A percentile compares a stretch with the other conserved stretches of the same genome.
These are phyloP conservation scores for Melampsora americana DNA, from an alignment of 1,284 basidiomycete genomes.

Conservation along the genomic window DNA sequence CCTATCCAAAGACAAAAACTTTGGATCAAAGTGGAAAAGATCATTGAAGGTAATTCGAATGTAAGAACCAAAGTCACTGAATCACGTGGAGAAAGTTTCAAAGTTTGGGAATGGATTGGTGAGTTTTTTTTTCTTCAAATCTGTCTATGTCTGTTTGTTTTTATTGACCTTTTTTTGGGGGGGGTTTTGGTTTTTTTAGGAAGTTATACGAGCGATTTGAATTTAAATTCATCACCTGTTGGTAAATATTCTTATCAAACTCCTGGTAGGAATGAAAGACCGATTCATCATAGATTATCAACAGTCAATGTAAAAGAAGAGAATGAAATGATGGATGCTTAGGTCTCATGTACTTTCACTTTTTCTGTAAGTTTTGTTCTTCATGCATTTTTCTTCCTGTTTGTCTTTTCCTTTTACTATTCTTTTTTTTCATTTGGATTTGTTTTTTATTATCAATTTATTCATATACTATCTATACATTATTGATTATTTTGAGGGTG, in stretches of 20 bases:
- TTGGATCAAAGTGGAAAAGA: constrained; percentile 79
- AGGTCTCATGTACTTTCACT: no score
- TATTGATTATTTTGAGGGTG: no score
- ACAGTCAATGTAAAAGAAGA: no score
- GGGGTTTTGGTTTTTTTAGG: constrained; percentile 54
- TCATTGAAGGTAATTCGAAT: constrained; percentile 92
- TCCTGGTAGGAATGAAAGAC: no score
- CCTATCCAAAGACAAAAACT: constrained; percentile 66
- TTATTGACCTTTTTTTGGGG: constrained; percentile 71
- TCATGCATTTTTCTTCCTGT: no score
- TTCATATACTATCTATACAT: no score
- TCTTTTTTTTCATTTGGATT: no score
- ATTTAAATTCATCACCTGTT: constrained; percentile 13
- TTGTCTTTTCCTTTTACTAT: no score
- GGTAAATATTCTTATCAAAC: neutral
- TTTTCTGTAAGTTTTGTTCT: no score
- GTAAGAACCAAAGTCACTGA: constrained; percentile 84
- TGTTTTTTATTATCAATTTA: no score
- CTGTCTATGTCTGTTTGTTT: constrained; percentile 74
- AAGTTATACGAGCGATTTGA: constrained; percentile 25
- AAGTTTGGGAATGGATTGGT: constrained; percentile 60
- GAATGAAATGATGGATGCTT: no score
- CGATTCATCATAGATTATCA: no score
- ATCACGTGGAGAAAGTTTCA: constrained; percentile 67
- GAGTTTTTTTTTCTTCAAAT: constrained; percentile 68